These are phyloP conservation scores for Calonectria montana DNA, from an alignment of 2,329 filamentous ascomycete genomes.

Conservation along the genomic window DNA sequence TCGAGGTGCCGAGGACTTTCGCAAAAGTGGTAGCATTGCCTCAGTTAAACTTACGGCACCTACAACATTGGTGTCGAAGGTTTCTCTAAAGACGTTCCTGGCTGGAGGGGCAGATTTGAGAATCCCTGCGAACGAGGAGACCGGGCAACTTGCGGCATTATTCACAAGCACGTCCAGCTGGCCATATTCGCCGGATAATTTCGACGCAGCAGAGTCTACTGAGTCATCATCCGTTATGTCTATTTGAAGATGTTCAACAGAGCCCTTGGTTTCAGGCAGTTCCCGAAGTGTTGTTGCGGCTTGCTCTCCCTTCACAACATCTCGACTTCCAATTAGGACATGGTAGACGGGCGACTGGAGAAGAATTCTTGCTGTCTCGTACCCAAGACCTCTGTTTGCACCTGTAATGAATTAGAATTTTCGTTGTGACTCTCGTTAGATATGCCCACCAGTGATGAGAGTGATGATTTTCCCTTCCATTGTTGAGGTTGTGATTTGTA, in stretches of 20 bases:
- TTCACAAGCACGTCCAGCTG: constrained; percentile 20
- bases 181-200: background rate
- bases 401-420: background rate
- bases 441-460: background rate
- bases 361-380: constrained; percentile 12
- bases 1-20: constrained; percentile 2
- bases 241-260: constrained; percentile 5
- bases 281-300: background rate
- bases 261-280: constrained; percentile 15
- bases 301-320: background rate
- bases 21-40: constrained; percentile 11
- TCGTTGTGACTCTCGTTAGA: background rate
- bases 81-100: background rate
- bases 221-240: background rate
- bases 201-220: constrained; percentile 5
- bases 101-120: background rate
- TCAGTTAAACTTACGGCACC: constrained; percentile 17
- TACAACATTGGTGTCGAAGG: constrained; percentile 7
- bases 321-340: constrained; percentile 12
- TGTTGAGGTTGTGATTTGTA: background rate
- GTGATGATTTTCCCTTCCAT: constrained; percentile 16
- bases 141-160: constrained; percentile 10
- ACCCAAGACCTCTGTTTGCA: constrained; percentile 12
- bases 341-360: background rate
- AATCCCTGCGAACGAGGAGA: constrained; percentile 12